Base-by-base conservation (phyloP, 2,329 filamentous ascomycete species). In the Penicillium sp. region DNA sequence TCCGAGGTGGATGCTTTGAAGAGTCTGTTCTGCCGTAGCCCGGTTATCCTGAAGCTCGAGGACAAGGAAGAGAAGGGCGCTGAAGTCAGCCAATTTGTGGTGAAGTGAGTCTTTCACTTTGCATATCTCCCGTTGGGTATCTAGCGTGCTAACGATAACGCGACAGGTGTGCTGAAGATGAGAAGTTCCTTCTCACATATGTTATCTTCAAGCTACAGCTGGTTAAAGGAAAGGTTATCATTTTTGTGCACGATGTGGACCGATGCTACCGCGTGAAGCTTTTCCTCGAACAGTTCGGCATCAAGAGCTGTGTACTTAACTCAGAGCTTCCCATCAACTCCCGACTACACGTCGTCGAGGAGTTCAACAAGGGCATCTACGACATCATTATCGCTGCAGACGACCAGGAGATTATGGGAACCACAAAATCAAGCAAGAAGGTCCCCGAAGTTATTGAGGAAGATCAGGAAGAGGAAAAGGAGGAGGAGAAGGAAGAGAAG, bases 341-440 rank as follows among this genome's bases (percentile, higher is more conserved):
- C 1, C 83, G 94, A 56, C 86, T 97, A 37, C 93, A 99, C 70
- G 92, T 96, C 2, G 93, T 99, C 2, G 89, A 97, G 67, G 92
- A 97, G 72, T 99, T 99, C 77, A 99, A 97, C 78, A 89, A 90
- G 75, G 90, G 90, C 51, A 87, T 97, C 6, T 99, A 99, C 80
- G 93, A 99, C 67, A 97, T 97, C 59, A 92, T 99, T 63, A 96
- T 99, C 66, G 94, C 94, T 1, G 92, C 91, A 0, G 94, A 99
- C 66, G 92, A 96, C 70, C 88, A 89, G 61, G 92, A 96, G 69
- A 84, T 95, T 11, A 73, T 96, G 11, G 91, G 89, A 12, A 82
- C 66, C 3, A 55, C 63, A 6, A 75, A 75, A 55, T 59, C 67
- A 43, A 66, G 65, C 22, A 73, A 69, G 57, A 74, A 71, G 55